Conservation (phyloP, 23 red algal genomes). For the Gracilaria domingensis region DNA sequence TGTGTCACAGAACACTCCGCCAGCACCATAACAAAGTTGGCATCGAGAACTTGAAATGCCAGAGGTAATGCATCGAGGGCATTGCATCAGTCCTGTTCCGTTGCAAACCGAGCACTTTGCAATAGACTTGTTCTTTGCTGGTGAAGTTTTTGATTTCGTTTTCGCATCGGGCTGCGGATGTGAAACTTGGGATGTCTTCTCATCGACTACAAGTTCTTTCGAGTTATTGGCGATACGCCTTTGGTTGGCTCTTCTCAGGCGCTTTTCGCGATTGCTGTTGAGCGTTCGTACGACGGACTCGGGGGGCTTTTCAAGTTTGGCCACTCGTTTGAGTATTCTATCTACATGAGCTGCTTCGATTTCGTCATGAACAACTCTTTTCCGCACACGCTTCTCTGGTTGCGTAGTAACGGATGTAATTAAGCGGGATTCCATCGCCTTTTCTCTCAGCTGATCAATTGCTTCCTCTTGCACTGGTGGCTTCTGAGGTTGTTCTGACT, state of each 20-base stretch:
- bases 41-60: slow-evolving; percentile 45
- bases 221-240: not conserved
- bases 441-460: slow-evolving; percentile 22
- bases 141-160: not conserved
- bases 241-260: not conserved
- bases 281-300: slow-evolving; percentile 4
- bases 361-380: not conserved
- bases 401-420: slow-evolving; percentile 14
- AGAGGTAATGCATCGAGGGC: slow-evolving; percentile 37
- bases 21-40: slow-evolving; percentile 61
- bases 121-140: not conserved
- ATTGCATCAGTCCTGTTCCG: slow-evolving; percentile 46
- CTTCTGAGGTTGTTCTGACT: slow-evolving; percentile 3
- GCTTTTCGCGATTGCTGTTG: slow-evolving; percentile 6
- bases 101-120: slow-evolving; percentile 28
- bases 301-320: slow-evolving; percentile 16
- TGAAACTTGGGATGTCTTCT: not conserved
- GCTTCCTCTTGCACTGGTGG: not conserved
- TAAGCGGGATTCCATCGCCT: slow-evolving; percentile 6
- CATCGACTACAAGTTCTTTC: not conserved
- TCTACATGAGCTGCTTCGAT: slow-evolving; percentile 26
- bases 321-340: slow-evolving; percentile 40
- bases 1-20: slow-evolving; percentile 40
- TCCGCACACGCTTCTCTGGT: not conserved
- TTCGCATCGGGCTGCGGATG: not conserved